Conservation (phyloP, 2,329 filamentous ascomycete genomes). For the Albophoma yamanashiensis region DNA sequence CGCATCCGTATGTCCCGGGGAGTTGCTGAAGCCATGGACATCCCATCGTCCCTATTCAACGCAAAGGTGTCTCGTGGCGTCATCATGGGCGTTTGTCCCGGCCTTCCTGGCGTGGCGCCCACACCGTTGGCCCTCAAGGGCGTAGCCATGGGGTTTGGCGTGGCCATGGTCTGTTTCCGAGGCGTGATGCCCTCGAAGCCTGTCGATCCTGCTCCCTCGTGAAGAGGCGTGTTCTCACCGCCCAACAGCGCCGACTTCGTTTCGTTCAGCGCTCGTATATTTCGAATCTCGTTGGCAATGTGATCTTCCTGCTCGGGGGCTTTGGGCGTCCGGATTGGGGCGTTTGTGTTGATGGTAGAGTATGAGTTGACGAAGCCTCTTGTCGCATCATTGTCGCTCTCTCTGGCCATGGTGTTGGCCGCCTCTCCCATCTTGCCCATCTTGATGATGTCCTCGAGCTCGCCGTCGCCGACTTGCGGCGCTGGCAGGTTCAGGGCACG, state of each 20-base stretch:
- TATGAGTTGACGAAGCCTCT: slow-evolving; percentile 83
- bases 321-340: slow-evolving; percentile 84
- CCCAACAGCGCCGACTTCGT: slow-evolving; percentile 90
- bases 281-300: slow-evolving; percentile 92
- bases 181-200: slow-evolving; percentile 81
- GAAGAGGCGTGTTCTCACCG: slow-evolving; percentile 83
- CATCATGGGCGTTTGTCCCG: slow-evolving; percentile 73
- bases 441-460: slow-evolving; percentile 96
- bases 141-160: slow-evolving; percentile 91
- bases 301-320: slow-evolving; percentile 89
- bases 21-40: slow-evolving; percentile 61
- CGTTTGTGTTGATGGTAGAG: slow-evolving; percentile 64
- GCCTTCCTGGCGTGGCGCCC: slow-evolving; percentile 56
- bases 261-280: slow-evolving; percentile 83
- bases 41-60: slow-evolving; percentile 63
- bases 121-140: slow-evolving; percentile 61
- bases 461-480: slow-evolving; percentile 84
- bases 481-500: slow-evolving; percentile 71
- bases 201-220: slow-evolving; percentile 72
- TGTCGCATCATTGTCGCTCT: slow-evolving; percentile 76
- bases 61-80: slow-evolving; percentile 83
- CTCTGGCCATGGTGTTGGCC: slow-evolving; percentile 63
- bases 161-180: slow-evolving; percentile 70
- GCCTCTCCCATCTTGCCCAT: slow-evolving; percentile 92
- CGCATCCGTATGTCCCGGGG: slow-evolving; percentile 64